Base-by-base conservation (phyloP, 352 stramenopile species). In the Pythium aphanidermatum region DNA sequence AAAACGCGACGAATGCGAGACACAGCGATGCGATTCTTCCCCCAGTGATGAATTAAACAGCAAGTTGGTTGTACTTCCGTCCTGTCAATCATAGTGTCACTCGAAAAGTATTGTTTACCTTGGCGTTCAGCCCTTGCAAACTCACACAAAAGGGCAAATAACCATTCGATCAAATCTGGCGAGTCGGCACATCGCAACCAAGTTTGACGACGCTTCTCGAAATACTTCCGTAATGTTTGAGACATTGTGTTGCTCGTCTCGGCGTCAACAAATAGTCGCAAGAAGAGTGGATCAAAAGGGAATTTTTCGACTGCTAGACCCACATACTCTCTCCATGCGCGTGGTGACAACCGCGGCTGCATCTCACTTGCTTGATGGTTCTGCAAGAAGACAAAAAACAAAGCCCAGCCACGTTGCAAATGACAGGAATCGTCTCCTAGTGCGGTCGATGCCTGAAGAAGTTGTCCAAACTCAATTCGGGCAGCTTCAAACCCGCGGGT, bases 91-190 rank as follows among this genome's bases (percentile, higher is more conserved):
- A n/a, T n/a, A n/a, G n/a, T n/a, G n/a, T n/a, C n/a, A n/a, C n/a
- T 28, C 6, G 19, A 27, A 6, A 12, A 28, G 12, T 24, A 12
- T 13, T 39, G 23, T 13, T 51, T 40, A 27, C 10, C 13, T 14
- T 29, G 6, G 39, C 80, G 56, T 28, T 92, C 73, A 31, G 70
- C 49, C 6, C 80, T 70, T 34, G 49, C 55, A 29, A 92, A 46
- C 58, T 90, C 77, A 52, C 69, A 83, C 0, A 88, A 57, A 11
- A 92, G 50, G 1, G 63, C 68, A 56, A 92, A 92, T 12, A 92
- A 51, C 77, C 80, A 92, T 32, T 92, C 80, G 13, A 74, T 51
- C 31, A 86, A 27, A 20, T 65, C 42, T 0, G 78, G 80, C 4
- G 80, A 87, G 52, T 89, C 74, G 33, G 72, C 71, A 40, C 83